Base-by-base conservation (phyloP, 2,329 filamentous ascomycete genomes). In the Furcasterigmium sp. region DNA sequence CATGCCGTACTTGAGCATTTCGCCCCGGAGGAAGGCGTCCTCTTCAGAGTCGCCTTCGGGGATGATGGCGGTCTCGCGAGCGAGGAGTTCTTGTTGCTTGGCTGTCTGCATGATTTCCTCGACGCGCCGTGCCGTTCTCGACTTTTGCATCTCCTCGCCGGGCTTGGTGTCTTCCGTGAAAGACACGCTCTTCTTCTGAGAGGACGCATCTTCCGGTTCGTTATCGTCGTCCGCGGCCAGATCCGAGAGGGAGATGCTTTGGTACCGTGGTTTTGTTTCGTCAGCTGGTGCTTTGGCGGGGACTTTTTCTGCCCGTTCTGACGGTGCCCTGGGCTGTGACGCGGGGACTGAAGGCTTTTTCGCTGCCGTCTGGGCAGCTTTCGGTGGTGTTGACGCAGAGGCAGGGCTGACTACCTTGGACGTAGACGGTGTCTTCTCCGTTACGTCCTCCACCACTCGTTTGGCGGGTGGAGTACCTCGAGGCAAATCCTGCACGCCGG, bases 1-100 rank as follows among this genome's bases (percentile, higher is more conserved):
- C 63, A 95, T 75, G 48, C 87, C 84, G 58, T 97, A 98, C 49
- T 87, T 77, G 8, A 97, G 73, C 91, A 98, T 97, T 56, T 96
- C 84, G 45, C 84, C 80, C 6, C 93, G 83, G 19, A 95, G 64
- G 25, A 76, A 76, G 4, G 89, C 86, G 49, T 96, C 91, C 51
- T 95, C 90, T 11, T 78, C 72, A 0, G 84, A 80, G 54, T 98
- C 93, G 41, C 86, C 76, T 1, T 83, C 75, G 2, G 89, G 85
- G 13, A 86, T 75, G 11, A 89, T 67, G 1, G 81, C 72, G 23
- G 69, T 56, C 25, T 70, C 61, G 34, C 61, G 58, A 21, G 67
- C 62, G 23, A 72, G 62, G 9, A 57, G 61, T 51, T 82, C 75
- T 51, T 80, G 73, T 17, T 76, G 69, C 49, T 68, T 75, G 21